These are phyloP conservation scores for Phytophthora boehmeriae DNA, from an alignment of 352 stramenopile genomes.

Conservation along the genomic window DNA sequence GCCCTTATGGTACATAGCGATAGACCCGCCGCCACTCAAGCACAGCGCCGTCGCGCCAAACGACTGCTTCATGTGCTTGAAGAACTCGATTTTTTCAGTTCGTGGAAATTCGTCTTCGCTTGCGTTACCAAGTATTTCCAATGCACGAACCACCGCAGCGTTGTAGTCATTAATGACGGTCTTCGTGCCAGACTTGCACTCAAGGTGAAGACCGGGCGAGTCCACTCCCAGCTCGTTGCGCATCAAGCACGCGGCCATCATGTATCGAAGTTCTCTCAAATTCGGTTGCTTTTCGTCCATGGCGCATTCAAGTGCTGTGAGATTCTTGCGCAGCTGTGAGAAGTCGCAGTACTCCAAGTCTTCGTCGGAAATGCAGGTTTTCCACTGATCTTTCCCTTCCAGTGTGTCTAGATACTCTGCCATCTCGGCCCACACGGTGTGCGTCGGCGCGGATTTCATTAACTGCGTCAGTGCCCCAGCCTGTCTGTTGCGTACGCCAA, in stretches of 20 bases:
- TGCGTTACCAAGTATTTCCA: constrained; percentile 48
- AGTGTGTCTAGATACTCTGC: constrained; percentile 63
- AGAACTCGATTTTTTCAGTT: constrained; percentile 49
- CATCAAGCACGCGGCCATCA: constrained; percentile 68
- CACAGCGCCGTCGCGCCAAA: constrained; percentile 93
- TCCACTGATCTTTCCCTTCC: constrained; percentile 68
- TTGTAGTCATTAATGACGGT: constrained; percentile 64
- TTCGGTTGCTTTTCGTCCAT: constrained; percentile 36
- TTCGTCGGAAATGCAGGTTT: constrained; percentile 46
- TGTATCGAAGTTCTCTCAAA: constrained; percentile 60
- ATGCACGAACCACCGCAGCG: constrained; percentile 39
- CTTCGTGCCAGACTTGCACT: constrained; percentile 70
- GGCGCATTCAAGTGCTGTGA: constrained; percentile 33
- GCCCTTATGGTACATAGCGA: constrained; percentile 96
- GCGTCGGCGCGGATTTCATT: constrained; percentile 59
- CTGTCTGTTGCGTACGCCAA: constrained; percentile 56
- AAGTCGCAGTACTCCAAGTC: constrained; percentile 76
- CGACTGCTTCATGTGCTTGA: constrained; percentile 72
- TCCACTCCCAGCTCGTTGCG: constrained; percentile 73
- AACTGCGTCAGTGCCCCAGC: constrained; percentile 53
- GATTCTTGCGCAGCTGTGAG: constrained; percentile 48
- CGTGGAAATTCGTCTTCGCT: constrained; percentile 28
- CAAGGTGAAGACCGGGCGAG: constrained; percentile 56
- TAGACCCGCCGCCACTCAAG: constrained; percentile 91
- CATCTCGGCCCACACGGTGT: constrained; percentile 66